phyloP scores from a whole-genome alignment of 805 yeast genomes.

The Suhomyces pyralidae region DNA sequence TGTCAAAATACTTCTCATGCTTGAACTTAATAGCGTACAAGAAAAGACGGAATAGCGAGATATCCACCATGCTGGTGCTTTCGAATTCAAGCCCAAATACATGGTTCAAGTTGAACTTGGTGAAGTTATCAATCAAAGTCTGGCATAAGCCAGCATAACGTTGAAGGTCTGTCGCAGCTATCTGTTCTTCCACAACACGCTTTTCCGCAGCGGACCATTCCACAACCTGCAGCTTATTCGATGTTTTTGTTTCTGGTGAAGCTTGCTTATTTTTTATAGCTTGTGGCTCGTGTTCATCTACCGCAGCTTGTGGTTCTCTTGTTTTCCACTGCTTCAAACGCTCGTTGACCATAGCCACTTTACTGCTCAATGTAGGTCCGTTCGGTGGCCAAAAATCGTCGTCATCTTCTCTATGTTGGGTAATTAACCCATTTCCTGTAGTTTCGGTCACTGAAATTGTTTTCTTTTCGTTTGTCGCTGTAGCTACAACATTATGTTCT shows the following conservation, averaged over 20 bases:
- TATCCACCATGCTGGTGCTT: neutral
- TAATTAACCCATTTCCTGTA: neutral
- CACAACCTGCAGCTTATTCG: neutral
- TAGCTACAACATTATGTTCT: neutral
- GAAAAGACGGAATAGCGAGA: constrained; percentile 10
- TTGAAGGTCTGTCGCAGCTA: neutral
- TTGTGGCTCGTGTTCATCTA: neutral
- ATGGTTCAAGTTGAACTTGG: neutral
- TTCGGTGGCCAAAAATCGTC: neutral
- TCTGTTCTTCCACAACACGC: neutral
- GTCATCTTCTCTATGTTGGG: neutral
- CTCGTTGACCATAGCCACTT: neutral
- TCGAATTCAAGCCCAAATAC: neutral
- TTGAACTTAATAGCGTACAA: constrained; percentile 9
- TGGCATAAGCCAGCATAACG: neutral
- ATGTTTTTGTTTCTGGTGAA: neutral
- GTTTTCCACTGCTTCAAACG: neutral
- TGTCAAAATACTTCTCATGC: constrained; percentile 11
- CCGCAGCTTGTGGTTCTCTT: neutral
- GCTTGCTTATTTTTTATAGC: neutral
- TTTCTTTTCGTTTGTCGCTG: neutral
- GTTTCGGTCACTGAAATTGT: neutral
- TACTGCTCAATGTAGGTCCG: neutral
- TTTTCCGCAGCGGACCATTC: neutral
- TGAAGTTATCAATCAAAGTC: constrained; percentile 4